phyloP scores from a whole-genome alignment of 1,284 basidiomycete genomes.

The Melampsora americana region DNA sequence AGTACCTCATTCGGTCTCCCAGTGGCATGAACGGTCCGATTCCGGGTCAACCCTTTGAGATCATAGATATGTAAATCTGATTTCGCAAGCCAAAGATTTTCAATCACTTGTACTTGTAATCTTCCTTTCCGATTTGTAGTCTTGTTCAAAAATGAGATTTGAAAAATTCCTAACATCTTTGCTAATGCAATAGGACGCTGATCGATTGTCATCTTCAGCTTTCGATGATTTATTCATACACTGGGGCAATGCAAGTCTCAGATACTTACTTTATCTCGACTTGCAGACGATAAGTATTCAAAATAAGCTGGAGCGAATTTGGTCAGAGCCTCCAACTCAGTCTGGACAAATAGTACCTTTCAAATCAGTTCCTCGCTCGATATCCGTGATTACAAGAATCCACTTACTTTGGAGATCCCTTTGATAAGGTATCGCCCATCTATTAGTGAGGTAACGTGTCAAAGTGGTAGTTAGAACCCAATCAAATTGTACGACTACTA shows the following conservation, averaged over 20 bases:
- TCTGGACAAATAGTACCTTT: background rate
- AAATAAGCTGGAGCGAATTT: conserved; percentile 97
- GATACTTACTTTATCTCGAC: conserved; percentile 35
- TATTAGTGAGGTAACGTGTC: conserved; percentile 51
- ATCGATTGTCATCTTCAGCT: conserved; percentile 17
- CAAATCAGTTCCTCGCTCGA: background rate
- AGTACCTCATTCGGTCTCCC: conserved; percentile 89
- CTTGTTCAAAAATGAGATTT: conserved; percentile 84
- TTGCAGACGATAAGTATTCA: conserved; percentile 74
- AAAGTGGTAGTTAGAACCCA: background rate
- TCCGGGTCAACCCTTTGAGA: conserved; percentile 85
- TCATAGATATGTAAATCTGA: conserved; percentile 62
- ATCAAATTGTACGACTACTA: background rate
- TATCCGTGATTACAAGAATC: background rate
- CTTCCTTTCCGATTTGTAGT: conserved; percentile 73
- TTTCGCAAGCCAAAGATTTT: conserved; percentile 65
- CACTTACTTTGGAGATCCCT: conserved; percentile 72
- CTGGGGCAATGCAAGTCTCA: background rate
- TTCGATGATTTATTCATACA: background rate
- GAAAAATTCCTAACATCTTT: conserved; percentile 96
- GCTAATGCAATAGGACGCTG: conserved; percentile 89
- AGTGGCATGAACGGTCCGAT: conserved; percentile 83
- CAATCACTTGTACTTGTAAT: conserved; percentile 94
- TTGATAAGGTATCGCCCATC: conserved; percentile 99
- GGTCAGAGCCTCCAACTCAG: conserved; percentile 88